These are phyloP conservation scores for Globisporangium cylindrosporum DNA, from an alignment of 352 stramenopile genomes.

Conservation along the genomic window DNA sequence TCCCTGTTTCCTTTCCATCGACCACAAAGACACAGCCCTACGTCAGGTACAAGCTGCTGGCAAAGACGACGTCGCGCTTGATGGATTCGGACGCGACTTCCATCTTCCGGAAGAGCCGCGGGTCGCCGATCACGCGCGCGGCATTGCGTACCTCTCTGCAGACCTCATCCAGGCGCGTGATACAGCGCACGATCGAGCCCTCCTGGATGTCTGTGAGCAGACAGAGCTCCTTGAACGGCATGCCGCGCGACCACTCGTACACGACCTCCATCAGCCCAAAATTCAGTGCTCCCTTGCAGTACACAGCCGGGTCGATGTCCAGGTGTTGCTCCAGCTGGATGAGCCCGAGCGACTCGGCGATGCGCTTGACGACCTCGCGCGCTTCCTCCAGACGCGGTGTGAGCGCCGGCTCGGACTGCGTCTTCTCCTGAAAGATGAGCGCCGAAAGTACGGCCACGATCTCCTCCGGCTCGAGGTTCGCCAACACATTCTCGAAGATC, in stretches of 20 bases:
- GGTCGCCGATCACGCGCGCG: conserved; percentile 93
- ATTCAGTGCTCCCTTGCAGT: conserved; percentile 91
- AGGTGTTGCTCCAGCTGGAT: conserved; percentile 83
- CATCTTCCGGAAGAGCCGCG: conserved; percentile 96
- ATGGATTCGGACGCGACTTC: conserved; percentile 96
- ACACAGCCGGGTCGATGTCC: conserved; percentile 91
- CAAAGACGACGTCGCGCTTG: conserved; percentile 98
- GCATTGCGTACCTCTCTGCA: conserved; percentile 97
- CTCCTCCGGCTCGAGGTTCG: conserved; percentile 95
- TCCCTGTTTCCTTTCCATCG: not conserved
- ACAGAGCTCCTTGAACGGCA: conserved; percentile 96
- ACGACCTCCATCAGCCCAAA: conserved; percentile 95
- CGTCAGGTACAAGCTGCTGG: conserved; percentile 93
- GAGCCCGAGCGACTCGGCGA: conserved; percentile 72
- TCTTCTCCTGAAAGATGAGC: conserved; percentile 97
- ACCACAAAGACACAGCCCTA: conserved; percentile 20
- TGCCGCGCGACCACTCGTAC: conserved; percentile 98
- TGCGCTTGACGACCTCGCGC: conserved; percentile 87
- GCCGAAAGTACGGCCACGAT: conserved; percentile 95
- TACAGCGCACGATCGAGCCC: conserved; percentile 96
- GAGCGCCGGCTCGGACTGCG: conserved; percentile 68
- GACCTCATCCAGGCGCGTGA: conserved; percentile 97
- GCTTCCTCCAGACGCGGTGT: conserved; percentile 69
- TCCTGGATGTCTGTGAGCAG: conserved; percentile 96
- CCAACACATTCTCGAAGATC: conserved; percentile 98